Conservation (phyloP, 176 grass and related monocot species). For the Carex littledalei region DNA sequence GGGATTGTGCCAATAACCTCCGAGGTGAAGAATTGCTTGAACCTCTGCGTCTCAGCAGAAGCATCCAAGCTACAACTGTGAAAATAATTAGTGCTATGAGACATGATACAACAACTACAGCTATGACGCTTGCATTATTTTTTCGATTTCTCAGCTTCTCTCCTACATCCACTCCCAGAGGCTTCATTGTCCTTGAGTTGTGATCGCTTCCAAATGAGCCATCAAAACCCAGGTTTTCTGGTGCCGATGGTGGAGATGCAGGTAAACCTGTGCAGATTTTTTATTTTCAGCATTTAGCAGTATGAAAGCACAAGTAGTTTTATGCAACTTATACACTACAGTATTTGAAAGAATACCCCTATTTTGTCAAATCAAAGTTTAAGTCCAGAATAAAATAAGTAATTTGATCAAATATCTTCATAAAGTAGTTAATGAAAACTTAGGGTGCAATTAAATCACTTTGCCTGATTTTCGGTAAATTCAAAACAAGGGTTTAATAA, state of each 20-base stretch:
- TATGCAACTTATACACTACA: not conserved
- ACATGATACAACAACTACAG: conserved; percentile 64
- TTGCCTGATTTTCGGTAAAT: not conserved
- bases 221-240: conserved; percentile 31
- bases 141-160: conserved; percentile 33
- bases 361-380: not conserved
- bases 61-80: conserved; percentile 50
- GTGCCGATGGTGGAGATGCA: conserved; percentile 69
- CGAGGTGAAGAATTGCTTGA: conserved; percentile 30
- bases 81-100: conserved; percentile 64
- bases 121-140: conserved; percentile 59
- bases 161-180: conserved; percentile 69
- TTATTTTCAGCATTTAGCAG: not conserved
- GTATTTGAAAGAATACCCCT: not conserved
- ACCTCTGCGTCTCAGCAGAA: conserved; percentile 51
- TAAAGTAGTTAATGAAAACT: not conserved
- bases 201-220: conserved; percentile 45
- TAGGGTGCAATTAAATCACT: not conserved
- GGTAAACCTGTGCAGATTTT: conserved; percentile 73
- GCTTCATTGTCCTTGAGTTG: conserved; percentile 78
- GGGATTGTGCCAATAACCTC: conserved; percentile 36
- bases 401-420: conserved; percentile 3
- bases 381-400: not conserved
- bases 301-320: not conserved
- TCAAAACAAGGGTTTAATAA: not conserved